Percentiles rank a stretch among this genome's conserved stretches.
Conservation (phyloP, 2,329 filamentous ascomycete species). For the Monilinia fructigena region DNA sequence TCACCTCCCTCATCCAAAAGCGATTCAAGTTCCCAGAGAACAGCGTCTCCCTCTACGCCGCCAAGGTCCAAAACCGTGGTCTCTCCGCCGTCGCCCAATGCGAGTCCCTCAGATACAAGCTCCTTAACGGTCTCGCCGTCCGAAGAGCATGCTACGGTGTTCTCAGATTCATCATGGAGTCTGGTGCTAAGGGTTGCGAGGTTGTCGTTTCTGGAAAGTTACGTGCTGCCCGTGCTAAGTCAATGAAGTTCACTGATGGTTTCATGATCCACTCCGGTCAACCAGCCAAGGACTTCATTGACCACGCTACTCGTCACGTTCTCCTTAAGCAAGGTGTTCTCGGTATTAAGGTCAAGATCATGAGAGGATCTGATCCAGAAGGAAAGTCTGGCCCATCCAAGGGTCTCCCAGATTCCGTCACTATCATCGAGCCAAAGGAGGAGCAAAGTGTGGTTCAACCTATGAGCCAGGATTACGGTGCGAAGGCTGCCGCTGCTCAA, state of each 20-base stretch:
- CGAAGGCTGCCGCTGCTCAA: slow-evolving; percentile 75
- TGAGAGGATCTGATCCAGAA: slow-evolving; percentile 98
- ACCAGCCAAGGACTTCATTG: slow-evolving; percentile 99
- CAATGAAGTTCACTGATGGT: slow-evolving; percentile 99
- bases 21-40: slow-evolving; percentile 99
- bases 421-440: slow-evolving; percentile 99
- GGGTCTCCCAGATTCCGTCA: slow-evolving; percentile 96
- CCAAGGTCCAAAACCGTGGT: slow-evolving; percentile 99
- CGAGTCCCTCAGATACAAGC: slow-evolving; percentile 99
- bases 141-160: slow-evolving; percentile 99
- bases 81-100: slow-evolving; percentile 99
- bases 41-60: slow-evolving; percentile 98
- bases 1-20: slow-evolving; percentile 99
- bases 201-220: slow-evolving; percentile 99
- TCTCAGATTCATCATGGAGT: slow-evolving; percentile 99
- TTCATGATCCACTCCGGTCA: slow-evolving; percentile 99
- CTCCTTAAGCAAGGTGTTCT: slow-evolving; percentile 99
- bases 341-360: slow-evolving; percentile 99
- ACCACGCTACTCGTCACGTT: slow-evolving; percentile 97
- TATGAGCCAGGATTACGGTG: slow-evolving; percentile 97
- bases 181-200: slow-evolving; percentile 98
- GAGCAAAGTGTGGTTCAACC: slow-evolving; percentile 93
- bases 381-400: slow-evolving; percentile 98
- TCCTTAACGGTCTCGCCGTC: slow-evolving; percentile 98
- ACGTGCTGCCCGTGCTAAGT: slow-evolving; percentile 97